A percentile compares a stretch with the other conserved stretches of the same genome.
Conservation (phyloP, 352 stramenopile species). For the Phytopythium montanum region DNA sequence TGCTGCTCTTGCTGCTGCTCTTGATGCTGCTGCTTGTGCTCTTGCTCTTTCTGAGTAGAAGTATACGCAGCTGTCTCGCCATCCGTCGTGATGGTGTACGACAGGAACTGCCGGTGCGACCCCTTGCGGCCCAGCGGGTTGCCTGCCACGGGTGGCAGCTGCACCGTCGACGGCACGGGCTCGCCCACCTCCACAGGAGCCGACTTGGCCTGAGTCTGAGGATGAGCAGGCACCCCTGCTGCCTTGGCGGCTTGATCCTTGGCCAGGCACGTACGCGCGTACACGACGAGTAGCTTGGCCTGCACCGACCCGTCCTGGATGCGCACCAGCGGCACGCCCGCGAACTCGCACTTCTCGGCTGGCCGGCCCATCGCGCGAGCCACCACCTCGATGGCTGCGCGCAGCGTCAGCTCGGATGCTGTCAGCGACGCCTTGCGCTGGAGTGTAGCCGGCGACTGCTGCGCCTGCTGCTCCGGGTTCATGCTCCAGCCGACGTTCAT, state of each 20-base stretch:
- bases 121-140: slow-evolving; percentile 35
- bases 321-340: slow-evolving; percentile 40
- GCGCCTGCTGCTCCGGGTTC: neutral
- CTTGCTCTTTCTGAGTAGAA: slow-evolving; percentile 5
- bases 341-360: slow-evolving; percentile 61
- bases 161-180: slow-evolving; percentile 10
- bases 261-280: slow-evolving; percentile 70
- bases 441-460: neutral
- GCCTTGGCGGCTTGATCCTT: slow-evolving; percentile 30
- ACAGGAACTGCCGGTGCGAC: slow-evolving; percentile 28
- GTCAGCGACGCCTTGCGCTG: neutral
- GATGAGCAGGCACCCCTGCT: neutral
- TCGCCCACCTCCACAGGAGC: neutral
- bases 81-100: slow-evolving; percentile 33
- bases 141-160: slow-evolving; percentile 18
- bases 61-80: slow-evolving; percentile 6
- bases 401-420: slow-evolving; percentile 36
- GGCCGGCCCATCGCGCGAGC: slow-evolving; percentile 54
- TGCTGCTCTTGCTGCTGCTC: slow-evolving; percentile 7
- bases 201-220: neutral
- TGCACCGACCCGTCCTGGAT: slow-evolving; percentile 71
- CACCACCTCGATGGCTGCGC: slow-evolving; percentile 45
- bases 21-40: slow-evolving; percentile 2
- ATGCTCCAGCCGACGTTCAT: neutral
- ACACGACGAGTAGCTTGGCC: slow-evolving; percentile 63